Evolutionary conservation across 148 eudicot species (phyloP), one percentile per base, ranked within the genome.

Genomic region (Cornus suecica): DNA sequence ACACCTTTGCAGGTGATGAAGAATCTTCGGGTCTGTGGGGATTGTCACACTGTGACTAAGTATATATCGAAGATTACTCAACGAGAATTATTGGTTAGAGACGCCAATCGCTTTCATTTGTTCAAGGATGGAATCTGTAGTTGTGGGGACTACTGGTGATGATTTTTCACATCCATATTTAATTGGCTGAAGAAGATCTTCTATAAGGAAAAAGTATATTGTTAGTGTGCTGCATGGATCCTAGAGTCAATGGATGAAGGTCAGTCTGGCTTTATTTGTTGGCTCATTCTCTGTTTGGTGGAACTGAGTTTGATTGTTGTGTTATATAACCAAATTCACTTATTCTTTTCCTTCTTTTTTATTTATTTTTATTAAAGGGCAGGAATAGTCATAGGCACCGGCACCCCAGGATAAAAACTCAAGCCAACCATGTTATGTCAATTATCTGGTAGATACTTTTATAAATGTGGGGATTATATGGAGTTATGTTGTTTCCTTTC

Each of bases 21-120:
- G 76, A 83, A 83, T 69, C 77, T 79, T 56, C 66, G 82, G 48
- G 82, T 79, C 62, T 82, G 85, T 71, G 85, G 80, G 72, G 82
- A 79, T 65, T 83, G 82, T 48, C 82, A 83, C 66, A 79, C 74
- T 52, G 73, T 68, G 65, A 79, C 77, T 27, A 83, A 79, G 79
- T 76, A 66, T 29, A 69, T 83, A 68, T 79, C 82, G 41, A 79
- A 81, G 63, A 72, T 84, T 52, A 68, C 74, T 31, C 66, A 76
- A 66, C 41, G 82, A 48, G 87, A 84, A 51, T 64, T 81, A 20
- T 76, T 81, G 51, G 84, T 84, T 42, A 76, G 84, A 76, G 84
- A 84, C 79, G 82, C 82, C 30, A 81, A 76, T 72, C 82, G 83
- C 31, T 84, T 84, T 70, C 87, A 84, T 81, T 77, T 79, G 45